Evolutionary conservation across 441 rosid genomes (phyloP), one percentile per base, ranked within the genome.

Genomic region (California macrophylla): DNA sequence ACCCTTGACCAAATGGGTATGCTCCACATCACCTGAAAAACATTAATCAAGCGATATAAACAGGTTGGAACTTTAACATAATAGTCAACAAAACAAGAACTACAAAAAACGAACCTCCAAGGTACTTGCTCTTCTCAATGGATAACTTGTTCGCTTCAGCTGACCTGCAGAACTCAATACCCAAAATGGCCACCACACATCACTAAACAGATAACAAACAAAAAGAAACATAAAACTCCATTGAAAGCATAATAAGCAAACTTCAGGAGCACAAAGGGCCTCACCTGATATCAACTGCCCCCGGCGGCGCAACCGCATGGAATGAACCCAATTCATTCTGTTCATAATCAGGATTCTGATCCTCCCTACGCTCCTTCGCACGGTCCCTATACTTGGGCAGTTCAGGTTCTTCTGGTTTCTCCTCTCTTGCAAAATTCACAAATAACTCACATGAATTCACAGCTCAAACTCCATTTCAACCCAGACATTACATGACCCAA

Each of bases 241-340:
- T 15, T 18, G 8, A 1, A 32, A 76, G 4, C 50, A 42, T 4
- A 42, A 42, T 12, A 42, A 42, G 16, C 50, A 13, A 42, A 15
- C 50, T 42, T 23, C 34, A 18, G 32, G 30, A 29, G 52, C 26
- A 4, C 25, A 4, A 20, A 0, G 66, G 71, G 66, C 7, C 72
- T 66, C 68, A 83, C 82, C 75, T 86, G 58, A 91, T 72, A 72
- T 93, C 97, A 32, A 91, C 87, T 6, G 77, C 83, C 21, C 97
- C 95, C 1, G 98, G 98, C 64, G 98, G 97, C 76, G 98, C 98
- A 66, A 93, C 97, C 2, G 98, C 95, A 60, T 91, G 98, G 69
- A 93, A 93, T 7, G 97, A 87, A 24, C 92, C 90, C 80, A 93
- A 81, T 67, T 91, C 95, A 3, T 88, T 75, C 0, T 87, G 82